phyloP scores from a whole-genome alignment of 2,329 filamentous ascomycete species.

The Monosporascus cannonballus region DNA sequence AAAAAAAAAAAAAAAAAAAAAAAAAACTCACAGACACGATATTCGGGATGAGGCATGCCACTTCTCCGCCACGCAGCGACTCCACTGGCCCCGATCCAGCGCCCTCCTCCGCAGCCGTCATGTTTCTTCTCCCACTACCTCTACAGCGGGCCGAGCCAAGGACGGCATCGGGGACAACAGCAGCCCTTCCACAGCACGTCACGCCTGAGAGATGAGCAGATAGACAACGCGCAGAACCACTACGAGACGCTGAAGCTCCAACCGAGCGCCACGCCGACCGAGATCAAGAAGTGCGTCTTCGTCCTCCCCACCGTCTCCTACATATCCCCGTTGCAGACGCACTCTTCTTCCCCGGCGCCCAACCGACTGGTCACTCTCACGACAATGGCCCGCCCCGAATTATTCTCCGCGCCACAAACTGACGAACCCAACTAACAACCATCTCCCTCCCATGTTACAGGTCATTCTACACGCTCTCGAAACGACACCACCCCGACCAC shows the following conservation, averaged over 20 bases:
- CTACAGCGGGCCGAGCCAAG: neutral
- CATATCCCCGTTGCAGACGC: neutral
- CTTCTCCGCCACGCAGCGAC: conserved; percentile 28
- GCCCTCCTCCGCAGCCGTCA: conserved; percentile 13
- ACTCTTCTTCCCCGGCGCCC: conserved; percentile 1
- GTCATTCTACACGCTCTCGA: conserved; percentile 86
- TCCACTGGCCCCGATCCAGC: conserved; percentile 16
- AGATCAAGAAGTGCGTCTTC: conserved; percentile 71
- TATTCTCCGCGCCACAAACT: neutral
- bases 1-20: no score
- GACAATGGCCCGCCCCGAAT: neutral
- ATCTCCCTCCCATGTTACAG: conserved; percentile 26
- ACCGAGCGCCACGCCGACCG: conserved; percentile 59
- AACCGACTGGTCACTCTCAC: neutral
- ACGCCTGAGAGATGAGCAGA: conserved; percentile 26
- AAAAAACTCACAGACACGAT: neutral
- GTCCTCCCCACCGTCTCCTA: neutral
- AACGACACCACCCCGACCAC: conserved; percentile 85
- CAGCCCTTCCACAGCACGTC: conserved; percentile 39
- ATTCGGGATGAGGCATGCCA: conserved; percentile 61
- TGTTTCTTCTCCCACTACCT: conserved; percentile 7
- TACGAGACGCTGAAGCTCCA: conserved; percentile 78
- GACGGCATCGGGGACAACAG: neutral
- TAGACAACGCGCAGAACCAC: conserved; percentile 50
- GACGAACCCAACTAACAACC: neutral